These are phyloP conservation scores for Fraxinus paxiana DNA, from an alignment of 305 asterid species.

Conservation along the genomic window DNA sequence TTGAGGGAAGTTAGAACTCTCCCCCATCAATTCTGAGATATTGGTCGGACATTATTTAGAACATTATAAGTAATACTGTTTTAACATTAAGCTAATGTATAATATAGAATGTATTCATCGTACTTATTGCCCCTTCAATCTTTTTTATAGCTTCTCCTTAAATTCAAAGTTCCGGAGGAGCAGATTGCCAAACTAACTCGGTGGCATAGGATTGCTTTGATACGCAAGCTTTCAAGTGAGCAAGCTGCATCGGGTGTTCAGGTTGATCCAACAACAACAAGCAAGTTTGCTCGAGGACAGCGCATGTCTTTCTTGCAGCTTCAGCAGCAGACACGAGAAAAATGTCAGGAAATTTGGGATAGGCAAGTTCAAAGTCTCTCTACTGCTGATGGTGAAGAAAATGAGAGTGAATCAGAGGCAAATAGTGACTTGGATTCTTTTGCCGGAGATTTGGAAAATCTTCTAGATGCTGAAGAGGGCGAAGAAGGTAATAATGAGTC, in stretches of 20 bases:
- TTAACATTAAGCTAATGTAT: background rate
- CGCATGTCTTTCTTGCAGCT: conserved; percentile 98
- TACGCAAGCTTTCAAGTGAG: conserved; percentile 96
- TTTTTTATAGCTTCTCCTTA: conserved; percentile 74
- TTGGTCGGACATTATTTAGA: background rate
- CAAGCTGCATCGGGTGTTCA: conserved; percentile 96
- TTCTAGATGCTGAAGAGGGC: conserved; percentile 92
- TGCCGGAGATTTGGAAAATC: conserved; percentile 98
- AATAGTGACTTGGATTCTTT: conserved; percentile 97
- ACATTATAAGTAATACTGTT: background rate
- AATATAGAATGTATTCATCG: background rate
- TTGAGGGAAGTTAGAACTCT: background rate
- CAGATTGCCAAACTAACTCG: conserved; percentile 81
- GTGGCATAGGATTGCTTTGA: conserved; percentile 97
- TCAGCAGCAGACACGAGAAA: conserved; percentile 99
- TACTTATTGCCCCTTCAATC: conserved; percentile 14
- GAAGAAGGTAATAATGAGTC: conserved; percentile 67
- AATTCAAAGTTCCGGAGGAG: conserved; percentile 91
- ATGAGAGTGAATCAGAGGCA: conserved; percentile 91
- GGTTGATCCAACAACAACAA: conserved; percentile 90
- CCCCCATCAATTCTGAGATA: background rate
- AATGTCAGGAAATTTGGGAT: conserved; percentile 99
- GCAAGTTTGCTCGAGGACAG: conserved; percentile 98
- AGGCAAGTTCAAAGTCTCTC: conserved; percentile 84
- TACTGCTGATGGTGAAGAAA: conserved; percentile 82